These are phyloP conservation scores for Plantago elongata DNA, from an alignment of 257 asterid species.

Conservation along the genomic window DNA sequence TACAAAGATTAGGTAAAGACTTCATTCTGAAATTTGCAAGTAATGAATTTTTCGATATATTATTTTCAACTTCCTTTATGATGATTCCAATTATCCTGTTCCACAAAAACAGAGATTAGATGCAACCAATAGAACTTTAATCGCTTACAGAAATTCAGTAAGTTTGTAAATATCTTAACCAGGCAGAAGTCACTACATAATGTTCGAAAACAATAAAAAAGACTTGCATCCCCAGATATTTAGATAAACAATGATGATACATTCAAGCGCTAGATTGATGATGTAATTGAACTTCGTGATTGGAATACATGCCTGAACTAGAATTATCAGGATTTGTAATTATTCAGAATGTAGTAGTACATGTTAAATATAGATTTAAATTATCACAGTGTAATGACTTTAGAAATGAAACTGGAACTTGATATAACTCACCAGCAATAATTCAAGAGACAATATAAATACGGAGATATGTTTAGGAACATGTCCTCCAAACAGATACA, in stretches of 20 bases:
- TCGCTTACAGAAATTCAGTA: not conserved
- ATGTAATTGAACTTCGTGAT: not conserved
- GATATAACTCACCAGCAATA: not conserved
- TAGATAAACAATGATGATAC: not conserved
- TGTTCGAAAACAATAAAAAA: not conserved
- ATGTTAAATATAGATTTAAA: not conserved
- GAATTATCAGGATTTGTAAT: constrained; percentile 7
- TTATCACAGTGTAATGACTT: not conserved
- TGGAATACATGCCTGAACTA: not conserved
- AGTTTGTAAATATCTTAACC: not conserved
- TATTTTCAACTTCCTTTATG: constrained; percentile 73
- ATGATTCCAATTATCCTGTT: constrained; percentile 73
- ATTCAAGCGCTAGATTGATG: not conserved
- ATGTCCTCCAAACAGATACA: too few species aligned
- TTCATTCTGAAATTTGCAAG: constrained; percentile 75
- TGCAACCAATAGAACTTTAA: constrained; percentile 6
- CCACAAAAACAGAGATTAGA: constrained; percentile 28
- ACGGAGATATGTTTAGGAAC: not conserved
- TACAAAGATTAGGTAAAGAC: constrained; percentile 69
- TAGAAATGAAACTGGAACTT: not conserved
- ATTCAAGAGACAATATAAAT: not conserved
- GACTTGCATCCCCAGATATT: not conserved
- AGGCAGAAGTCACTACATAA: constrained; percentile 12
- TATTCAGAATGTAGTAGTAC: constrained; percentile 3
- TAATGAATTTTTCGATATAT: constrained; percentile 62